Evolutionary conservation across 345 rosid species (phyloP).

Genomic region (Arabis alpina): DNA sequence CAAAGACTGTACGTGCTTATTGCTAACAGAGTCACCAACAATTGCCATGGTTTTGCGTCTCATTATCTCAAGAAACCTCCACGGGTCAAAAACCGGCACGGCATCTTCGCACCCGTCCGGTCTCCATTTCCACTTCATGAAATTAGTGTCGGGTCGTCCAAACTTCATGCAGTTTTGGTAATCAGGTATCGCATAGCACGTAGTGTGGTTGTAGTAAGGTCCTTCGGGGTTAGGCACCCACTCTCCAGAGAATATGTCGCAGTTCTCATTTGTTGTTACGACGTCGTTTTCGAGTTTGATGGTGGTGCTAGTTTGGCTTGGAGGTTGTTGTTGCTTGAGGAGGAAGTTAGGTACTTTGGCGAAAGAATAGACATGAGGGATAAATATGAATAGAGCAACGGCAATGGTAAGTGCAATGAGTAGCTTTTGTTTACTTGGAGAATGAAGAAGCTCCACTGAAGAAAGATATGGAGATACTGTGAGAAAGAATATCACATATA

Average conservation of each 20-base stretch:
- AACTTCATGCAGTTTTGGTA: slow-evolving; percentile 94
- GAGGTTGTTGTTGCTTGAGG: slow-evolving; percentile 39
- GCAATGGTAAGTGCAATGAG: slow-evolving; percentile 34
- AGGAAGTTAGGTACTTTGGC: slow-evolving; percentile 44
- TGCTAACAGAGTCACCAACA: slow-evolving; percentile 86
- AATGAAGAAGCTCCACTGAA: slow-evolving; percentile 46
- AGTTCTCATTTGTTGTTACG: slow-evolving; percentile 17
- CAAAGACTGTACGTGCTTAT: slow-evolving; percentile 96
- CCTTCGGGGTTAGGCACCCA: slow-evolving; percentile 77
- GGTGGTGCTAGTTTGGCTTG: slow-evolving; percentile 30
- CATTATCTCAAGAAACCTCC: slow-evolving; percentile 69
- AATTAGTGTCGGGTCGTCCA: slow-evolving; percentile 76
- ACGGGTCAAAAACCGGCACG: slow-evolving; percentile 70
- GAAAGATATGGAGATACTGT: slow-evolving; percentile 22
- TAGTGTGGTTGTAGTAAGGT: slow-evolving; percentile 83
- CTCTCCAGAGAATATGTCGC: slow-evolving; percentile 81
- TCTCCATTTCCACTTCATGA: slow-evolving; percentile 85
- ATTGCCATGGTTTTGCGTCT: slow-evolving; percentile 82
- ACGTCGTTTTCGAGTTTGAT: slow-evolving; percentile 28
- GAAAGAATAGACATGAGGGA: slow-evolving; percentile 43
- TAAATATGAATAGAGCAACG: slow-evolving; percentile 36
- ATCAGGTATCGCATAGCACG: slow-evolving; percentile 96
- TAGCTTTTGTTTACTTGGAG: slow-evolving; percentile 40
- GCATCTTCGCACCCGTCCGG: slow-evolving; percentile 65
- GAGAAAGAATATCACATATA: neutral